Percentiles rank a stretch among this genome's conserved stretches.
These are phyloP conservation scores for Aureobasidium pullulans DNA, from an alignment of 2,329 filamentous ascomycete genomes.

Conservation along the genomic window DNA sequence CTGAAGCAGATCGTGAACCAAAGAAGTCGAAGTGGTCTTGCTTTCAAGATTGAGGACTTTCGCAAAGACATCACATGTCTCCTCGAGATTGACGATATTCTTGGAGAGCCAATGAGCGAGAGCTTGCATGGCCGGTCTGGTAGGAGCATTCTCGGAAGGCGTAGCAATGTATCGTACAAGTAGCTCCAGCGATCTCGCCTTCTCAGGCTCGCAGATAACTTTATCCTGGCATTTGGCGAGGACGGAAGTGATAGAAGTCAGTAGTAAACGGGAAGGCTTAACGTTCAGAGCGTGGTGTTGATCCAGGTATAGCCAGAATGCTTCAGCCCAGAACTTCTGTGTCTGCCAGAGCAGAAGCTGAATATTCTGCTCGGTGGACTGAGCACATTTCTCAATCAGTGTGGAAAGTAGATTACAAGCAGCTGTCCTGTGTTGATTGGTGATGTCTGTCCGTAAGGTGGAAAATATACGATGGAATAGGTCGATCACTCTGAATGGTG, in stretches of 20 bases:
- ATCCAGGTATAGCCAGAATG: slow-evolving; percentile 35
- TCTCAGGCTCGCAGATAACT: background rate
- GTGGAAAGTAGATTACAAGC: slow-evolving; percentile 42
- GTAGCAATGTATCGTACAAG: slow-evolving; percentile 18
- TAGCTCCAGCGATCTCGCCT: background rate
- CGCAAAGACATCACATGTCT: background rate
- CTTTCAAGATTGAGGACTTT: background rate
- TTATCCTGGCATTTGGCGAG: slow-evolving; percentile 25
- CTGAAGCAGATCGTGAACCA: background rate
- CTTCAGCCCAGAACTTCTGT: slow-evolving; percentile 29
- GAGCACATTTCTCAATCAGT: slow-evolving; percentile 34
- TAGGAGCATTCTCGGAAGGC: slow-evolving; percentile 27
- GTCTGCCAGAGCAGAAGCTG: slow-evolving; percentile 28
- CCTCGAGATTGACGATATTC: slow-evolving; percentile 37
- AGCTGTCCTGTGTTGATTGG: slow-evolving; percentile 35
- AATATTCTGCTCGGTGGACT: slow-evolving; percentile 24
- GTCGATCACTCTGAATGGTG: background rate
- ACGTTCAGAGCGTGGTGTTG: slow-evolving; percentile 37
- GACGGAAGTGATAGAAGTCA: slow-evolving; percentile 32
- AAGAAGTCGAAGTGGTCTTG: background rate
- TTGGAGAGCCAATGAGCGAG: slow-evolving; percentile 61
- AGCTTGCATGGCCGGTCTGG: slow-evolving; percentile 62
- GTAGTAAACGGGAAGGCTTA: slow-evolving; percentile 41
- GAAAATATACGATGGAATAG: background rate
- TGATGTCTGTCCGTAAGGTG: slow-evolving; percentile 16